Conservation (phyloP, 2,329 filamentous ascomycete species). For the Eurotiales sp. region DNA sequence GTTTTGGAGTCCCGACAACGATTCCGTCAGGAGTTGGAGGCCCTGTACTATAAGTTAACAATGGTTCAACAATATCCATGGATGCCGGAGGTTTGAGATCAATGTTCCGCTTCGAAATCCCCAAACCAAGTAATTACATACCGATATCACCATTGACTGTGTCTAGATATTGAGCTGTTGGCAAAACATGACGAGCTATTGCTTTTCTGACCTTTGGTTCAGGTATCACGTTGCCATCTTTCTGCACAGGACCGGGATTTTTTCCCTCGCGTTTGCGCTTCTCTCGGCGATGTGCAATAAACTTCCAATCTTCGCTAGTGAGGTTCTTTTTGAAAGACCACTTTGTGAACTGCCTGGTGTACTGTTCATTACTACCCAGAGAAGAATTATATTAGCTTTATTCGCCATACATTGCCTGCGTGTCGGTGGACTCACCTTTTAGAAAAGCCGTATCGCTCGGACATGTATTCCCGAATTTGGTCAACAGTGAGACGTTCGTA, state of each 20-base stretch:
- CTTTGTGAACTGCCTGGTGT: constrained; percentile 22
- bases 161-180: constrained; percentile 13
- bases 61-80: background rate
- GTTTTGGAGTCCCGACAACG: constrained; percentile 15
- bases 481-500: constrained; percentile 14
- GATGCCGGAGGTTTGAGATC: background rate
- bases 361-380: constrained; percentile 20
- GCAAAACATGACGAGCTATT: constrained; percentile 17
- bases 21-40: constrained; percentile 18
- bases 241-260: constrained; percentile 15
- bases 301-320: constrained; percentile 19
- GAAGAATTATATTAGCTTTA: background rate
- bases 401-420: background rate
- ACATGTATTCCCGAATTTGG: constrained; percentile 17
- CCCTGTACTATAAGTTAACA: constrained; percentile 12
- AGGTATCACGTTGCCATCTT: constrained; percentile 15
- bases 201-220: constrained; percentile 22
- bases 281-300: constrained; percentile 17
- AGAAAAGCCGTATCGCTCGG: constrained; percentile 14
- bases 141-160: constrained; percentile 7
- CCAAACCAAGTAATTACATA: constrained; percentile 6
- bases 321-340: constrained; percentile 26
- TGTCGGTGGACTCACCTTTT: constrained; percentile 13
- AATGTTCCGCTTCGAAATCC: too few species aligned
- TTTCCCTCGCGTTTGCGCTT: constrained; percentile 19